Conservation (phyloP, 2,329 filamentous ascomycete genomes). For the Cylindrodendrum hubeiense region DNA sequence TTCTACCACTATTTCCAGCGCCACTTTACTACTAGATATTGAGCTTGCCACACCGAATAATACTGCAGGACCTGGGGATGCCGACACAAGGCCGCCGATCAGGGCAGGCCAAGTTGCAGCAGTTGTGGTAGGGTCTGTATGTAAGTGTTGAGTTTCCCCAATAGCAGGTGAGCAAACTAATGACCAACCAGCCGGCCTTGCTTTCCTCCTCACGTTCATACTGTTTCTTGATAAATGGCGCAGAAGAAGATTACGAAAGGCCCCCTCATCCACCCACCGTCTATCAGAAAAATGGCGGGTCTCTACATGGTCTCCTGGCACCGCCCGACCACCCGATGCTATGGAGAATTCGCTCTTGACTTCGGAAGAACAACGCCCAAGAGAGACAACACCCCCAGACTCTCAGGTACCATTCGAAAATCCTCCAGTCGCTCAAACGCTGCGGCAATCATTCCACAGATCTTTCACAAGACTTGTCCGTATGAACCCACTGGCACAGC, state of each 20-base stretch:
- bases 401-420: neutral
- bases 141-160: neutral
- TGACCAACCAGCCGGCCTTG: neutral
- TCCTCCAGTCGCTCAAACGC: neutral
- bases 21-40: neutral
- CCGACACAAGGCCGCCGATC: neutral
- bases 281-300: neutral
- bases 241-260: neutral
- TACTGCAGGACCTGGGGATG: neutral
- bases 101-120: neutral
- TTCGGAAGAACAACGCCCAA: neutral
- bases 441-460: neutral
- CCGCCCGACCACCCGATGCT: neutral
- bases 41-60: neutral
- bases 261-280: neutral
- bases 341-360: neutral
- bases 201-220: neutral
- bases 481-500: neutral
- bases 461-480: neutral
- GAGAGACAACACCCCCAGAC: neutral
- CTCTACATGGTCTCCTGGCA: neutral
- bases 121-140: neutral
- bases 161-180: neutral
- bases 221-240: neutral
- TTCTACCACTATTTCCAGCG: neutral